Evolutionary conservation across 495 filamentous ascomycete species (phyloP).

Genomic region (Aspergillus bridgeri): DNA sequence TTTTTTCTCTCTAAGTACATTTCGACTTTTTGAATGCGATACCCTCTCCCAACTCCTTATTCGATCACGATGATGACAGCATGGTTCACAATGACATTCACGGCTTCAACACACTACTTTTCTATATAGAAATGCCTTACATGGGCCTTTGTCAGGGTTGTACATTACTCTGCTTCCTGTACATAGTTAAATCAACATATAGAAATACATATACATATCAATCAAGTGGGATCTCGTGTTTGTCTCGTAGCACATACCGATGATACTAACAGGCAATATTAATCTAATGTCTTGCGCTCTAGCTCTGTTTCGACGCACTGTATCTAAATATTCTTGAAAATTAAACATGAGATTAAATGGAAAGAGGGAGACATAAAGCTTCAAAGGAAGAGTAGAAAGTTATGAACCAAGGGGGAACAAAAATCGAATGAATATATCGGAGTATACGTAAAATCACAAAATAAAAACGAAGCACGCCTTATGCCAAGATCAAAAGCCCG

Average conservation of each 20-base stretch:
- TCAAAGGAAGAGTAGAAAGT: background rate
- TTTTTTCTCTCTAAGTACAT: background rate
- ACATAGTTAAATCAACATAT: background rate
- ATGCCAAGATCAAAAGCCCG: constrained; percentile 4
- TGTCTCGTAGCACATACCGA: background rate
- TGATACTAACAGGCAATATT: too few species aligned
- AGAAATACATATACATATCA: background rate
- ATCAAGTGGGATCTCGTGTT: background rate
- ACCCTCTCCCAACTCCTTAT: background rate
- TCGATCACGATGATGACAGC: constrained; percentile 8
- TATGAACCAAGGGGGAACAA: constrained; percentile 1
- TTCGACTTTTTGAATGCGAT: background rate
- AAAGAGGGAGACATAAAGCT: constrained; percentile 6
- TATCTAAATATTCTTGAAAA: background rate
- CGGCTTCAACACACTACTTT: constrained; percentile 6
- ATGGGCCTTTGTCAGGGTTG: background rate
- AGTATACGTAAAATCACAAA: background rate
- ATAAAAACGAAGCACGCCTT: constrained; percentile 1
- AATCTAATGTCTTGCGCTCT: background rate
- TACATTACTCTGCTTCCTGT: background rate
- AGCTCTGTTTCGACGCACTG: background rate
- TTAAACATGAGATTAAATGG: constrained; percentile 7
- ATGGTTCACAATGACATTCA: constrained; percentile 6
- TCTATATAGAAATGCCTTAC: background rate
- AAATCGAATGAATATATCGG: constrained; percentile 10